Percentiles rank a stretch among this genome's conserved stretches.
Conservation (phyloP, 2,329 filamentous ascomycete genomes). For the Diaporthe nobilis region DNA sequence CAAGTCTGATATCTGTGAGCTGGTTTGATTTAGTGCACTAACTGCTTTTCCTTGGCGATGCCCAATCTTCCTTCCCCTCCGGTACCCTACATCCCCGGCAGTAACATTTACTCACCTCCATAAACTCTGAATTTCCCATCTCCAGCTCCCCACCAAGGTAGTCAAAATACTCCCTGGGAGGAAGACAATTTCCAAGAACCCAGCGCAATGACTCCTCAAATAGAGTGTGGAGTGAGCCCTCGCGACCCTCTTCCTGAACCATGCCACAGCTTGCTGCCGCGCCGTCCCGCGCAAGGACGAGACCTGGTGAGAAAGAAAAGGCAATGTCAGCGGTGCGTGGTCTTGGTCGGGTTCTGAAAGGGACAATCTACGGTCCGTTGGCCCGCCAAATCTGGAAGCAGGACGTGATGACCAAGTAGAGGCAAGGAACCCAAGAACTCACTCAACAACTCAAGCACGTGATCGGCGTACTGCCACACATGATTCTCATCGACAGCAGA, state of each 20-base stretch:
- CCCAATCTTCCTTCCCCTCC: not conserved
- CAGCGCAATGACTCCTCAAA: slow-evolving; percentile 6
- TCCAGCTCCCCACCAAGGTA: not conserved
- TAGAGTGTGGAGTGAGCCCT: not conserved
- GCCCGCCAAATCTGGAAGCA: not conserved
- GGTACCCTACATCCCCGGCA: slow-evolving; percentile 21
- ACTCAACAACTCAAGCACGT: slow-evolving; percentile 26
- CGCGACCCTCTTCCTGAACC: slow-evolving; percentile 15
- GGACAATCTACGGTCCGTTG: not conserved
- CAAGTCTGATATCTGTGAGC: not conserved
- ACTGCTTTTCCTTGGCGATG: not conserved
- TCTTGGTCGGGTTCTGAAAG: not conserved
- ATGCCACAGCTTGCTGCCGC: not conserved
- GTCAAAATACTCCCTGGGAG: not conserved
- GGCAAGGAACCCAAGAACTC: slow-evolving; percentile 1
- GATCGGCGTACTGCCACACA: slow-evolving; percentile 13
- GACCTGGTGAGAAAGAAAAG: not conserved
- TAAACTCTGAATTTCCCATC: slow-evolving; percentile 8
- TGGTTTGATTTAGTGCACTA: not conserved
- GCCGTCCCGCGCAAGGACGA: slow-evolving; percentile 22
- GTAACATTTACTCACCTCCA: slow-evolving; percentile 7
- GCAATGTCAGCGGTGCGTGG: not conserved
- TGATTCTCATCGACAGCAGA: not conserved
- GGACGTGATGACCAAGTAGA: not conserved
- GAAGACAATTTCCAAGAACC: not conserved